These are phyloP conservation scores for Sclerotinia subarctica DNA, from an alignment of 2,329 filamentous ascomycete species.

Conservation along the genomic window DNA sequence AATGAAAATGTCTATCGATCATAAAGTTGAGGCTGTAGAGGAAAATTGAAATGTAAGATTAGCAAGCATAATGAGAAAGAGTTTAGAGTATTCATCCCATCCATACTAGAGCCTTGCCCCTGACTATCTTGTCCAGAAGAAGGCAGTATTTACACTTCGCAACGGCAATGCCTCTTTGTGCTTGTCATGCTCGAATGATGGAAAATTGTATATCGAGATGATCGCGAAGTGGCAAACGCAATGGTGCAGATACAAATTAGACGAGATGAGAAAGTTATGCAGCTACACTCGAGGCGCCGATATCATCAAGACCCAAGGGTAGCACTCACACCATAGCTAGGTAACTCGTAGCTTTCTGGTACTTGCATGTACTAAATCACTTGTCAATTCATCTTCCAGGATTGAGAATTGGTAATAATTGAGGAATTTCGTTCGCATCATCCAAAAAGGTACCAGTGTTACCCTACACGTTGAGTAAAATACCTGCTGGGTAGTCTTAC, in stretches of 20 bases:
- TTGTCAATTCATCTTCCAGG: too few species aligned
- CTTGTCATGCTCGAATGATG: background rate
- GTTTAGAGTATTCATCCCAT: background rate
- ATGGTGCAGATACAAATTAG: background rate
- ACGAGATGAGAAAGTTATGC: background rate
- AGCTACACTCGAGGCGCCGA: background rate
- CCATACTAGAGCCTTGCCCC: background rate
- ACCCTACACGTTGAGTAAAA: too few species aligned
- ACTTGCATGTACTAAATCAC: too few species aligned
- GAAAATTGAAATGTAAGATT: background rate
- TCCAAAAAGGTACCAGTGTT: too few species aligned
- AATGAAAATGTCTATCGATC: background rate
- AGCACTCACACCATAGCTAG: too few species aligned
- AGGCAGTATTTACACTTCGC: background rate
- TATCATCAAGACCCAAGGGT: background rate
- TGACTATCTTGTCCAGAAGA: background rate
- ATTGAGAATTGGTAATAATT: too few species aligned
- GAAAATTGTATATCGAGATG: background rate
- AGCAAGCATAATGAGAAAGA: background rate
- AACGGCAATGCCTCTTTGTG: background rate
- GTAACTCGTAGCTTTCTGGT: too few species aligned
- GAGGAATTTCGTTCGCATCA: too few species aligned
- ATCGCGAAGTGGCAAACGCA: too few species aligned
- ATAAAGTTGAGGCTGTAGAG: background rate
- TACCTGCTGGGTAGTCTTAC: too few species aligned